Base-by-base conservation (phyloP, 768 basidiomycete species). In the Tricholoma hemisulphureum region DNA sequence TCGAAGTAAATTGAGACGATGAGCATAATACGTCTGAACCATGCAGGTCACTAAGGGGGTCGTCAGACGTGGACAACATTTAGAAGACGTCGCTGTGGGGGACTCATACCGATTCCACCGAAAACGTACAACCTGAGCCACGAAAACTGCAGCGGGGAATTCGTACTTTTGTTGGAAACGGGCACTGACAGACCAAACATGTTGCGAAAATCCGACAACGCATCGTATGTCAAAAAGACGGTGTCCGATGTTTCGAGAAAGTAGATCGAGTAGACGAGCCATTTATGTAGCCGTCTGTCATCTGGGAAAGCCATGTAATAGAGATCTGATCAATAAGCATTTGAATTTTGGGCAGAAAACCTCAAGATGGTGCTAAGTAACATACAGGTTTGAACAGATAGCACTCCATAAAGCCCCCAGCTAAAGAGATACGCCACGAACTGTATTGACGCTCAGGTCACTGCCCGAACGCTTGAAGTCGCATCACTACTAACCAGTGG, bases 331-430 rank as follows among this genome's bases (percentile, higher is more conserved):
- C 13, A 20, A 11, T 28, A n/a, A 32, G 35, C 46, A 9, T 32
- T 11, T 35, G 32, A n/a, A n/a, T n/a, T n/a, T 21, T 35, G 41
- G 14, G 20, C 24, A 9, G 34, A 16, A 24, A 4, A 6, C 28
- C 2, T n/a, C n/a, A n/a, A 26, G 23, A 20, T 13, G 8, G 54
- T 14, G 1, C 10, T 23, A 14, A 34, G 41, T 13, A 28, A 55
- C 63, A 7, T 32, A 66, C 63, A 66, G 5, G 58, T 6, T 59
- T 66, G 65, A 16, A 66, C 61, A 16, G 63, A 58, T 5, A 66
- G 61, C 14, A 57, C 51, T 4, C 65, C 65, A 10, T 58, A 64
- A 16, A 64, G 59, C 11, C 51, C 51, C 63, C 61, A 64, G 41
- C 61, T 62, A 5, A 66, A 23, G 21, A 66, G 26, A 43, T 60